These are phyloP conservation scores for Phytophthora parvispora DNA, from an alignment of 352 stramenopile species.

Conservation along the genomic window DNA sequence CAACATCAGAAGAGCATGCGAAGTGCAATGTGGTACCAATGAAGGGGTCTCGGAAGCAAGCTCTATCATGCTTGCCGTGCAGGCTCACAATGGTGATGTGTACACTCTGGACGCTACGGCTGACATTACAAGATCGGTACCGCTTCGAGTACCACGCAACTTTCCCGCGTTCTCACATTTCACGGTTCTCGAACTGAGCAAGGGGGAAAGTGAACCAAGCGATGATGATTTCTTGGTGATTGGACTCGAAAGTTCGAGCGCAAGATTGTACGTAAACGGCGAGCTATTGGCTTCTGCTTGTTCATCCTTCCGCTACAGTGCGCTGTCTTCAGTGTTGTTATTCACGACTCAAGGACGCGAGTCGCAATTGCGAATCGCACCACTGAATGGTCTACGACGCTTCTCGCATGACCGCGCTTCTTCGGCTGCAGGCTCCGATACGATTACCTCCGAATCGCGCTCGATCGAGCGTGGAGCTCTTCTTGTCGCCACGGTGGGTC, in stretches of 20 bases:
- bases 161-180: slow-evolving; percentile 52
- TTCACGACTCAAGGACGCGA: slow-evolving; percentile 75
- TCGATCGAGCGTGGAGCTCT: slow-evolving; percentile 73
- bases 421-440: slow-evolving; percentile 18
- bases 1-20: slow-evolving; percentile 22
- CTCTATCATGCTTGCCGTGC: slow-evolving; percentile 29
- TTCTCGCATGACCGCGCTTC: neutral
- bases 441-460: slow-evolving; percentile 42
- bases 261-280: slow-evolving; percentile 66
- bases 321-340: slow-evolving; percentile 52
- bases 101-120: slow-evolving; percentile 31
- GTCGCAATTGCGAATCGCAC: slow-evolving; percentile 59
- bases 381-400: slow-evolving; percentile 32
- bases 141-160: slow-evolving; percentile 19
- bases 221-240: slow-evolving; percentile 36
- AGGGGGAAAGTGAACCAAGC: neutral
- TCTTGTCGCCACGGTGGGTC: slow-evolving; percentile 64
- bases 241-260: slow-evolving; percentile 46
- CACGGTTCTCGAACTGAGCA: slow-evolving; percentile 21
- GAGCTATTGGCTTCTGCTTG: slow-evolving; percentile 50
- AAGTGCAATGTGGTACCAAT: neutral
- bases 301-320: slow-evolving; percentile 71
- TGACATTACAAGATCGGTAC: neutral
- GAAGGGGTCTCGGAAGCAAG: neutral
- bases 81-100: slow-evolving; percentile 53